Evolutionary conservation across 2,329 filamentous ascomycete species (phyloP).

Genomic region (Coniosporium tulheliwenetii): DNA sequence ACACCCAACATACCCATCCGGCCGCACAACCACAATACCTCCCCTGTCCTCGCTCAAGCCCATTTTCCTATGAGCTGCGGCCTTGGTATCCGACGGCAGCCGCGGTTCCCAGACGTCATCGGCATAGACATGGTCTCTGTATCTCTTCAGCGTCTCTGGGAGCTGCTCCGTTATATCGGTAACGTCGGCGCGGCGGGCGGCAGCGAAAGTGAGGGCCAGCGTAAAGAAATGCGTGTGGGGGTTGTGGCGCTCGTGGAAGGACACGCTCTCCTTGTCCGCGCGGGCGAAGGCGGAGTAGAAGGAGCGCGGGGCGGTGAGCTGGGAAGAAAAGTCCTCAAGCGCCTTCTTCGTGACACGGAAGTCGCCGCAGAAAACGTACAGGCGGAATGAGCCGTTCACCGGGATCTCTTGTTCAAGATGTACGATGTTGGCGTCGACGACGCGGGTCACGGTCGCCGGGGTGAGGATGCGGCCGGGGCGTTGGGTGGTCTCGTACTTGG

Average conservation of each 20-base stretch:
- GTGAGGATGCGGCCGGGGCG: conserved; percentile 61
- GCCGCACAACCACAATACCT: conserved; percentile 68
- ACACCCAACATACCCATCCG: conserved; percentile 75
- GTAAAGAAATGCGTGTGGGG: conserved; percentile 76
- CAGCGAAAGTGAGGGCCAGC: conserved; percentile 55
- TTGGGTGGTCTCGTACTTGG: conserved; percentile 40
- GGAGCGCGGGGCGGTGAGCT: conserved; percentile 48
- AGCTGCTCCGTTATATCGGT: conserved; percentile 53
- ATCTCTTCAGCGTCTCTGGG: conserved; percentile 55
- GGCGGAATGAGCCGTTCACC: conserved; percentile 71
- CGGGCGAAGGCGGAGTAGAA: conserved; percentile 57
- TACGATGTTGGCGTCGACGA: conserved; percentile 78
- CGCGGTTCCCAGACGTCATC: conserved; percentile 64
- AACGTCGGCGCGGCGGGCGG: conserved; percentile 48
- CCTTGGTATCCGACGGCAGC: conserved; percentile 48
- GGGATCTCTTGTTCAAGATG: conserved; percentile 84
- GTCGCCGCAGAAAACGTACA: conserved; percentile 73
- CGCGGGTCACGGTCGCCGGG: conserved; percentile 68
- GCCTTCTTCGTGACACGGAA: conserved; percentile 43
- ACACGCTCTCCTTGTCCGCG: conserved; percentile 44
- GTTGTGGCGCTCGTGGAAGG: conserved; percentile 68
- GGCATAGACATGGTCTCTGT: conserved; percentile 71
- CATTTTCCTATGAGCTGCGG: conserved; percentile 74
- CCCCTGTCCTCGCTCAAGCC: conserved; percentile 59
- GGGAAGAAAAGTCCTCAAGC: conserved; percentile 51